Conservation (phyloP, 1,139 yeast species). For the Pichia sp. region DNA sequence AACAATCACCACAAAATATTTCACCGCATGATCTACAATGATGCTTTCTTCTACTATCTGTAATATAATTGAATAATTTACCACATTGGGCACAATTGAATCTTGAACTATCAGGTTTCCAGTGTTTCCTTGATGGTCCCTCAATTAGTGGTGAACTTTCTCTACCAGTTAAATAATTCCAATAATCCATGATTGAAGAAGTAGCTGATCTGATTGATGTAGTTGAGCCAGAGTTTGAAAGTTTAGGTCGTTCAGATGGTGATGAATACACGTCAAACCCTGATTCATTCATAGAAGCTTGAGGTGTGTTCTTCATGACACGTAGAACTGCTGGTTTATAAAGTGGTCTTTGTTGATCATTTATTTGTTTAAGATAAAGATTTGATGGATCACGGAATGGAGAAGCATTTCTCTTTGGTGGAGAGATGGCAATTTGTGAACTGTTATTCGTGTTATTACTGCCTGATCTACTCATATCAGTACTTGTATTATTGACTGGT, state of each 20-base stretch:
- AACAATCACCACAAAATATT: slow-evolving; percentile 70
- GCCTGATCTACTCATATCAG: neutral
- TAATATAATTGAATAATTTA: slow-evolving; percentile 62
- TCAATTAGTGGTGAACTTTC: slow-evolving; percentile 17
- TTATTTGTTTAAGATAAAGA: slow-evolving; percentile 43
- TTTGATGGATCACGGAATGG: slow-evolving; percentile 29
- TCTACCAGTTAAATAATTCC: slow-evolving; percentile 21
- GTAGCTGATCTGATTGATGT: slow-evolving; percentile 22
- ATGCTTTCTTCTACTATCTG: slow-evolving; percentile 57
- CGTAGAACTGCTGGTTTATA: slow-evolving; percentile 87
- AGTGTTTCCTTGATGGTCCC: slow-evolving; percentile 62
- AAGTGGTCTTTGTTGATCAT: slow-evolving; percentile 74
- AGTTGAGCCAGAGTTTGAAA: slow-evolving; percentile 18
- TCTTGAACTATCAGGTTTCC: slow-evolving; percentile 69
- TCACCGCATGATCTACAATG: slow-evolving; percentile 96
- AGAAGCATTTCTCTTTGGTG: slow-evolving; percentile 24
- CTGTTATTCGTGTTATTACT: neutral
- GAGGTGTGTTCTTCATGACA: slow-evolving; percentile 14
- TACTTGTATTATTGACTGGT: neutral
- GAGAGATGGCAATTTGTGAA: slow-evolving; percentile 7
- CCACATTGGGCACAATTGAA: slow-evolving; percentile 66
- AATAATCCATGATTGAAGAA: slow-evolving; percentile 25
- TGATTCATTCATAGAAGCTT: slow-evolving; percentile 5
- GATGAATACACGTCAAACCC: slow-evolving; percentile 10
- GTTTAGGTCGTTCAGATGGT: slow-evolving; percentile 17